Evolutionary conservation across 1,284 basidiomycete species (phyloP).

Genomic region (Pascua sp.): DNA sequence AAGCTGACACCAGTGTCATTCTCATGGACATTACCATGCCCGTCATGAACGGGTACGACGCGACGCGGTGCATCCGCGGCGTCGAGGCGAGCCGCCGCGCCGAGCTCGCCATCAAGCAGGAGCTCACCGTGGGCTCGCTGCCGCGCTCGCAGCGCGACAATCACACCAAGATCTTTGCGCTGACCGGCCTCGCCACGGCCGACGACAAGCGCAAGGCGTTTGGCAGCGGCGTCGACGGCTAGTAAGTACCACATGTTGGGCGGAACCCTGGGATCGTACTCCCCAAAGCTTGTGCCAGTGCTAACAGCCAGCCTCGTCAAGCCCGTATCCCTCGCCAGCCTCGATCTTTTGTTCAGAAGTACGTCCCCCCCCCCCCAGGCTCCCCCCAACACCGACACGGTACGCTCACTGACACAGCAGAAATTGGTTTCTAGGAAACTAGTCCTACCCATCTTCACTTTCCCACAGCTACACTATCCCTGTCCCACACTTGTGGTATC

Average conservation of each 20-base stretch:
- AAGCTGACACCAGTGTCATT: constrained; percentile 60
- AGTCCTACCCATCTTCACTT: too few species aligned
- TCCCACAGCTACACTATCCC: neutral
- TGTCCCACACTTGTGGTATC: neutral
- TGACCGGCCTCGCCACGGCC: constrained; percentile 87
- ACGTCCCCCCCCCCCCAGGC: constrained; percentile 7
- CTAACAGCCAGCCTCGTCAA: constrained; percentile 67
- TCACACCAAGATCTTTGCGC: constrained; percentile 68
- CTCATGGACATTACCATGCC: constrained; percentile 92
- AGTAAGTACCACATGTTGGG: too few species aligned
- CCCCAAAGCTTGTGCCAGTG: too few species aligned
- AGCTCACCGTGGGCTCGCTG: neutral
- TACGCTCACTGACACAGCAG: constrained; percentile 11
- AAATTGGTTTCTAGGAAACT: constrained; percentile 23
- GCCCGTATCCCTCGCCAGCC: constrained; percentile 83
- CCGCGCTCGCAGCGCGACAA: constrained; percentile 2
- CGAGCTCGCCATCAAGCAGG: neutral
- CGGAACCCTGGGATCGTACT: too few species aligned
- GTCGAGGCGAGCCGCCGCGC: constrained; percentile 56
- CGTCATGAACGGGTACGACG: constrained; percentile 79
- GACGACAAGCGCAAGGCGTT: constrained; percentile 91
- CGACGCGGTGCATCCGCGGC: constrained; percentile 75
- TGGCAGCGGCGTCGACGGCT: constrained; percentile 89
- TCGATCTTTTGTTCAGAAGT: constrained; percentile 76
- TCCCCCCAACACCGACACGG: too few species aligned